These are phyloP conservation scores for Saccharomycopsis hybrid DNA, from an alignment of 1,139 yeast genomes.

Conservation along the genomic window DNA sequence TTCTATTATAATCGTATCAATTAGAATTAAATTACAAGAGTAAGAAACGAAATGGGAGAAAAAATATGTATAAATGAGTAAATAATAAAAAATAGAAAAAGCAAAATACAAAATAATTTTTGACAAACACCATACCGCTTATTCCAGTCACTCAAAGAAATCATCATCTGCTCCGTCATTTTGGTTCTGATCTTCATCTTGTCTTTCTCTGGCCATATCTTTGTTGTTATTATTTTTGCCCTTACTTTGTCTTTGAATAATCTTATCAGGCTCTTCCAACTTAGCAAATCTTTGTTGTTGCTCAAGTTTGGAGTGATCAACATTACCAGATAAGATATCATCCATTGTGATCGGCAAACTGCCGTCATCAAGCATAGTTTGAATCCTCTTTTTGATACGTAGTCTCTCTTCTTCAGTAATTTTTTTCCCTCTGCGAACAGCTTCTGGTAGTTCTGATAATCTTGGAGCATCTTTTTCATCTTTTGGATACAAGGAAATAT, in stretches of 20 bases:
- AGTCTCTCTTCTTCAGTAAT: constrained; percentile 45
- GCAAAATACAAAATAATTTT: no score
- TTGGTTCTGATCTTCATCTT: no score
- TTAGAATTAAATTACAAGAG: no score
- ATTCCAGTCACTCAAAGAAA: constrained; percentile 44
- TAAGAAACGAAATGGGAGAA: no score
- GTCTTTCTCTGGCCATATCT: no score
- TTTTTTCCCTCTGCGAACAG: constrained; percentile 24
- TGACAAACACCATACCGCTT: no score
- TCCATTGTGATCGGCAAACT: constrained; percentile 52
- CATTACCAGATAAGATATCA: constrained; percentile 49
- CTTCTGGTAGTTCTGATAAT: constrained; percentile 21
- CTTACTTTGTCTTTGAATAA: constrained; percentile 1
- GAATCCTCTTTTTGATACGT: constrained; percentile 46
- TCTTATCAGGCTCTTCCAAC: constrained; percentile 16
- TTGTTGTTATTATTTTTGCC: constrained; percentile 17
- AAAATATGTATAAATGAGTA: no score
- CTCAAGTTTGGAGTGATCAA: constrained; percentile 22
- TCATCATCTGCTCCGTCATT: constrained; percentile 35
- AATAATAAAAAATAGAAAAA: no score
- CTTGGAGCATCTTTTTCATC: constrained; percentile 24
- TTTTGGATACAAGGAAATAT: constrained; percentile 67
- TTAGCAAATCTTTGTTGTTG: constrained; percentile 19
- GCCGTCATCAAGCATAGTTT: constrained; percentile 42
- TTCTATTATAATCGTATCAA: no score